Evolutionary conservation across 345 rosid genomes (phyloP).

Genomic region (Ailanthus altissimus): DNA sequence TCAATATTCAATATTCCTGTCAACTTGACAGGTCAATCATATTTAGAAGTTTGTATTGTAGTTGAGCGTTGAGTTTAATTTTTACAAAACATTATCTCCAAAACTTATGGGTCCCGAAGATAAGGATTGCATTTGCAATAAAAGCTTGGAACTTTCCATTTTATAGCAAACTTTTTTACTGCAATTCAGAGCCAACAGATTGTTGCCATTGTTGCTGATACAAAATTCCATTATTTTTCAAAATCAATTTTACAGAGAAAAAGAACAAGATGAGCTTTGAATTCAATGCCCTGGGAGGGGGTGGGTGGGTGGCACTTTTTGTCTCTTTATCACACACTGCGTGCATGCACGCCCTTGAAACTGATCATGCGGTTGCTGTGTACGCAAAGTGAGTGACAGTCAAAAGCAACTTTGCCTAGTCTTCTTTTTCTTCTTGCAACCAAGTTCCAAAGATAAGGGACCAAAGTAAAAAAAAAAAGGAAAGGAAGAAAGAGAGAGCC

Average conservation of each 20-base stretch:
- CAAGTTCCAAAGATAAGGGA: background rate
- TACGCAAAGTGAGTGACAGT: slow-evolving; percentile 27
- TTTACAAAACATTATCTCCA: background rate
- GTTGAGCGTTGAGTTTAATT: background rate
- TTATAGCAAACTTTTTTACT: background rate
- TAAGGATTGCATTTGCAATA: slow-evolving; percentile 10
- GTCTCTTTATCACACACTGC: background rate
- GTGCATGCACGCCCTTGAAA: slow-evolving; percentile 29
- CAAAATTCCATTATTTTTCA: too few relatives aligned
- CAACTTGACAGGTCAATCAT: background rate
- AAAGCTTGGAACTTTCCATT: background rate
- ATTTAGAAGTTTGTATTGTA: background rate
- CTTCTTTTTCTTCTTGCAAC: slow-evolving; percentile 15
- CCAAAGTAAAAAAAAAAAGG: background rate
- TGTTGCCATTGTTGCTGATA: background rate
- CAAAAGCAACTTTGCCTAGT: background rate
- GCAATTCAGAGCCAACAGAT: background rate
- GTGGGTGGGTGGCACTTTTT: background rate
- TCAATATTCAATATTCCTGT: too few relatives aligned
- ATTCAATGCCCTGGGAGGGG: background rate
- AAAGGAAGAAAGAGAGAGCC: background rate
- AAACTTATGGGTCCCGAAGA: background rate
- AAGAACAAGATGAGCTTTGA: background rate
- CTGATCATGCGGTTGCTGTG: slow-evolving; percentile 37
- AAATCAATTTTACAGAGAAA: background rate